phyloP scores from a whole-genome alignment of 306 rosid species.

The Psophocarpus tetragonolobus region DNA sequence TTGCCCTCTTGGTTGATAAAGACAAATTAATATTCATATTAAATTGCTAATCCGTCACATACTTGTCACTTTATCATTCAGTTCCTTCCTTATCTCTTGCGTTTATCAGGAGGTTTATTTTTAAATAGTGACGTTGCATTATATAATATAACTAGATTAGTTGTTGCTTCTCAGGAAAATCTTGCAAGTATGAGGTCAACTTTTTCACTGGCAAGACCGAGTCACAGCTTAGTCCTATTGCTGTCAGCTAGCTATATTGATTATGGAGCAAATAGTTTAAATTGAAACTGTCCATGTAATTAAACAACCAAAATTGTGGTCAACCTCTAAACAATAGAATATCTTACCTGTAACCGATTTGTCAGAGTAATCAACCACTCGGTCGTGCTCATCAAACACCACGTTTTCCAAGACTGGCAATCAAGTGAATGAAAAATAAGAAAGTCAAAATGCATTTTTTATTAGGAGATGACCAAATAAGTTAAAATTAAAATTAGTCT shows the following conservation, averaged over 20 bases:
- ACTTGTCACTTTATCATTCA: slow-evolving; percentile 15
- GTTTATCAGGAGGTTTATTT: neutral
- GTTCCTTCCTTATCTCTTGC: slow-evolving; percentile 19
- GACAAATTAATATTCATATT: slow-evolving; percentile 10
- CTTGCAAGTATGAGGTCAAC: slow-evolving; percentile 22
- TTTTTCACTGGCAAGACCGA: slow-evolving; percentile 17
- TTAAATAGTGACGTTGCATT: neutral
- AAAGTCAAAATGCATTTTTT: slow-evolving; percentile 1
- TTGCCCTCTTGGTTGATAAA: slow-evolving; percentile 6
- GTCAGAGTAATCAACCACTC: slow-evolving; percentile 83
- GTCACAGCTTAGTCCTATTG: slow-evolving; percentile 17
- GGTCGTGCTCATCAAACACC: slow-evolving; percentile 79
- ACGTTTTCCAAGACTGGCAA: slow-evolving; percentile 82
- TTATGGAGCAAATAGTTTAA: slow-evolving; percentile 10
- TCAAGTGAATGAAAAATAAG: neutral
- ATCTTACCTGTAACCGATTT: slow-evolving; percentile 78
- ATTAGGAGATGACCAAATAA: neutral
- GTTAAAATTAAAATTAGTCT: neutral
- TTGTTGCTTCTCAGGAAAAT: slow-evolving; percentile 8
- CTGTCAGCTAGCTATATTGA: no score
- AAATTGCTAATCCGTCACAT: slow-evolving; percentile 14
- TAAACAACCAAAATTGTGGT: neutral
- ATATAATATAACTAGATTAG: slow-evolving; percentile 10
- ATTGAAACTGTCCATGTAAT: slow-evolving; percentile 30
- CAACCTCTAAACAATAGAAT: slow-evolving; percentile 16